phyloP scores from a whole-genome alignment of 345 rosid genomes.

The Rhodomyrtus tomentosa region DNA sequence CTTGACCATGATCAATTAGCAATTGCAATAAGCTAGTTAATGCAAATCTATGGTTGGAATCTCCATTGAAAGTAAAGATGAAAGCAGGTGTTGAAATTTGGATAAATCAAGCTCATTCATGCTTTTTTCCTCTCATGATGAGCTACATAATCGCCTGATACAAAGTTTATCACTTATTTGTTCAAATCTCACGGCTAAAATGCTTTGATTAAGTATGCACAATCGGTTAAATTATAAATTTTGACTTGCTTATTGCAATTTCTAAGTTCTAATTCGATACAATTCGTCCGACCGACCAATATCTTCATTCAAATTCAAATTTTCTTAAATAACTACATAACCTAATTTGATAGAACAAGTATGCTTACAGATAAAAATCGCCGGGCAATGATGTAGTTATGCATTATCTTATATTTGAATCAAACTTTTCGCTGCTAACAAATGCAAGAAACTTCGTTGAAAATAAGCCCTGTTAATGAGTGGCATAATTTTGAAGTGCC shows the following conservation, averaged over 20 bases:
- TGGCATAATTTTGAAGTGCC: background rate
- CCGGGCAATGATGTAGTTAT: background rate
- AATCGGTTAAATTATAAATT: background rate
- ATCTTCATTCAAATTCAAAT: background rate
- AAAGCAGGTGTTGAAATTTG: background rate
- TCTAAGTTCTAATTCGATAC: background rate
- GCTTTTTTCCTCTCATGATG: background rate
- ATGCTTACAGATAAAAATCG: background rate
- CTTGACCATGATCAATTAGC: background rate
- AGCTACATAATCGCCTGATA: background rate
- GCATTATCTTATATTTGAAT: background rate
- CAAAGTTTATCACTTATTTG: background rate
- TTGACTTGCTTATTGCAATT: background rate
- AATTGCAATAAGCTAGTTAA: background rate
- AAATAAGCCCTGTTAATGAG: background rate
- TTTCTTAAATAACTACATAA: background rate
- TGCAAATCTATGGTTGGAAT: background rate
- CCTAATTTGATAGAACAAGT: background rate
- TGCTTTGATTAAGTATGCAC: background rate
- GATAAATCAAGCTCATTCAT: background rate
- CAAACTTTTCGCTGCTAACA: accelerated
- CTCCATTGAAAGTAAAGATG: background rate
- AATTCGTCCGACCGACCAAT: background rate
- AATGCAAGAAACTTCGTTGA: background rate
- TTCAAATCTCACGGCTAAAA: background rate